Evolutionary conservation across 2,329 filamentous ascomycete genomes (phyloP).

Genomic region (Nannizziopsis barbatae): DNA sequence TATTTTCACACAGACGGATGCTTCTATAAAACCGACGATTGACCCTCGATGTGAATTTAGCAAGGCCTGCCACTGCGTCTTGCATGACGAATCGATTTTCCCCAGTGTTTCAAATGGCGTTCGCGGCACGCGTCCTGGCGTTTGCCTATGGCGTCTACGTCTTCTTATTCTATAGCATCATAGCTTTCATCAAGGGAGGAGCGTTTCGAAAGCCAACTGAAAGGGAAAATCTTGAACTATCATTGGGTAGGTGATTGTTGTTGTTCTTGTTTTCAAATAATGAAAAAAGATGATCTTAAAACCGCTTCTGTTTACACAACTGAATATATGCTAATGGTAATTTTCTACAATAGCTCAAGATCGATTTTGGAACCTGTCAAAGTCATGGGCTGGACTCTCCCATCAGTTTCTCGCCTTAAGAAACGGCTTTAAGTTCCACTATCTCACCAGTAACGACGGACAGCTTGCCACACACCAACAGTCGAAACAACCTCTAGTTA

Average conservation of each 20-base stretch:
- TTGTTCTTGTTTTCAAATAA: no score
- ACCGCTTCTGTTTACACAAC: background rate
- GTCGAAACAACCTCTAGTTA: constrained; percentile 33
- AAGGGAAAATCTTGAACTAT: constrained; percentile 31
- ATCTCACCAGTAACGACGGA: constrained; percentile 36
- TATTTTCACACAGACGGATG: no score
- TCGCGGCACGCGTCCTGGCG: constrained; percentile 4
- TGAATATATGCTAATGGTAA: background rate
- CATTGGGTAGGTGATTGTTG: constrained; percentile 27
- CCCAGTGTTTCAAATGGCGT: background rate
- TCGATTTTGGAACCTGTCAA: constrained; percentile 44
- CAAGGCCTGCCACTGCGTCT: no score
- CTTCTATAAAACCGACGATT: no score
- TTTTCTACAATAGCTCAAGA: constrained; percentile 35
- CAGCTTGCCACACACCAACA: constrained; percentile 15
- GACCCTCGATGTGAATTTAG: no score
- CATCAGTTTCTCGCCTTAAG: constrained; percentile 44
- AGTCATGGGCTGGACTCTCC: constrained; percentile 35
- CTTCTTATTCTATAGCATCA: constrained; percentile 24
- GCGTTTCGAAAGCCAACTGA: constrained; percentile 32
- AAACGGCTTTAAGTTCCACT: constrained; percentile 44
- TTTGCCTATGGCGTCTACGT: constrained; percentile 30
- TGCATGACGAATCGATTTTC: no score
- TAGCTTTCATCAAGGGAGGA: constrained; percentile 25
- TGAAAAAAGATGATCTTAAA: no score